A percentile compares a stretch with the other conserved stretches of the same genome.
phyloP scores from a whole-genome alignment of 768 basidiomycete genomes.

The Agrocybe chaxingu region DNA sequence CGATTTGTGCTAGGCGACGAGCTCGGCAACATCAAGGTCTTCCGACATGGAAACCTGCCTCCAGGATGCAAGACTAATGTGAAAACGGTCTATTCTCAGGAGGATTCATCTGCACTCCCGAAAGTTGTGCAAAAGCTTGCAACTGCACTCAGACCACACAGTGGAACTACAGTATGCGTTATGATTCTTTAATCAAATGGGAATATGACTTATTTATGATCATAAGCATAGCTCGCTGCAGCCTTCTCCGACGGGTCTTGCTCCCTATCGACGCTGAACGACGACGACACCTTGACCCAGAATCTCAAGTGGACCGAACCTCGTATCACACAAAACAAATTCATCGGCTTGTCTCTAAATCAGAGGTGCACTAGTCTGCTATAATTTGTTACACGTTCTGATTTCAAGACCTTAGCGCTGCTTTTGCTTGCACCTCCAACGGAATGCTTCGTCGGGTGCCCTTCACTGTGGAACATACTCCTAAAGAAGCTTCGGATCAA shows the following conservation, averaged over 20 bases:
- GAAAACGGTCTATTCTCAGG: slow-evolving; percentile 31
- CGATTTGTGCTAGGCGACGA: slow-evolving; percentile 77
- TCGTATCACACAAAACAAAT: slow-evolving; percentile 52
- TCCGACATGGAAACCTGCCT: slow-evolving; percentile 36
- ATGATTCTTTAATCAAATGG: background rate
- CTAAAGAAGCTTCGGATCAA: slow-evolving; percentile 4
- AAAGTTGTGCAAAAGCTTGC: slow-evolving; percentile 25
- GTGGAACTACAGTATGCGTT: slow-evolving; percentile 35
- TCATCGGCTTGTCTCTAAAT: slow-evolving; percentile 56
- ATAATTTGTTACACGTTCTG: background rate
- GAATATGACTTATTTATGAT: slow-evolving; percentile 10
- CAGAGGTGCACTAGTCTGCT: slow-evolving; percentile 39
- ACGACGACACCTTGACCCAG: slow-evolving; percentile 37
- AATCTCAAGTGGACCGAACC: slow-evolving; percentile 62
- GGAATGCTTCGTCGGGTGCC: slow-evolving; percentile 61
- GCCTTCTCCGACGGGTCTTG: slow-evolving; percentile 60
- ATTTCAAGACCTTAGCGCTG: slow-evolving; percentile 29
- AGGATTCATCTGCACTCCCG: slow-evolving; percentile 8
- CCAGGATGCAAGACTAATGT: slow-evolving; percentile 29
- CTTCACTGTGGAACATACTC: slow-evolving; percentile 16
- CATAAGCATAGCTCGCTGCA: slow-evolving; percentile 61
- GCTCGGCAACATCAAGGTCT: slow-evolving; percentile 68
- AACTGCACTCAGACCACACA: slow-evolving; percentile 5
- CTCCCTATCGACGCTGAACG: slow-evolving; percentile 38
- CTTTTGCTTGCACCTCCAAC: slow-evolving; percentile 73